phyloP scores from a whole-genome alignment of 345 rosid genomes.

The Schrenkiella parvula region DNA sequence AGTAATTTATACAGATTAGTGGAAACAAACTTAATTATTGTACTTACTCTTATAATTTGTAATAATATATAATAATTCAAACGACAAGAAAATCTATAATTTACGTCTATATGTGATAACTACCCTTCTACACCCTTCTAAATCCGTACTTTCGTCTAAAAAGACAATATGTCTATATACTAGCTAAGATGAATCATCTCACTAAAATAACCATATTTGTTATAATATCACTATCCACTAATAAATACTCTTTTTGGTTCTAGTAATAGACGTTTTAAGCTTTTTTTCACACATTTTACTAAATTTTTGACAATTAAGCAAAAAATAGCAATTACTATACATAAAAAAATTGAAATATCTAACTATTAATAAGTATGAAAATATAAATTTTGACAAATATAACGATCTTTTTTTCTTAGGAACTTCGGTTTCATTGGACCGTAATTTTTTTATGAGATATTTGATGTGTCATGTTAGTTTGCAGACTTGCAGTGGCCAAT shows the following conservation, averaged over 20 bases:
- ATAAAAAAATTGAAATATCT: too few relatives aligned
- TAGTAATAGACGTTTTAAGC: too few relatives aligned
- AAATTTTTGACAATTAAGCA: too few relatives aligned
- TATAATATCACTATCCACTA: background rate
- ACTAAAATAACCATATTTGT: background rate
- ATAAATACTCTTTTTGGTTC: too few relatives aligned
- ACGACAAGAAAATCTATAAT: too few relatives aligned
- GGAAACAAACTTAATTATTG: too few relatives aligned
- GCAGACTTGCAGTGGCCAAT: background rate
- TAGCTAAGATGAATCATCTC: background rate
- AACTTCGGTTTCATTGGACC: background rate
- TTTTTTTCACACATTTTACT: too few relatives aligned
- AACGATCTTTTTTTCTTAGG: background rate
- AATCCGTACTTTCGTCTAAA: constrained; percentile 1
- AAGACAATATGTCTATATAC: background rate
- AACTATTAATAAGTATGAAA: too few relatives aligned
- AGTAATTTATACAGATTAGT: too few relatives aligned
- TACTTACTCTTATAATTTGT: too few relatives aligned
- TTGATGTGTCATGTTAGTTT: background rate
- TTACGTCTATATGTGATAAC: background rate
- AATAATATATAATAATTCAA: too few relatives aligned
- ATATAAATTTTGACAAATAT: background rate
- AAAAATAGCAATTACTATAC: too few relatives aligned
- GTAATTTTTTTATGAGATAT: background rate
- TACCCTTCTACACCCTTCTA: background rate